These are phyloP conservation scores for Phytophthora syringae DNA, from an alignment of 352 stramenopile genomes.

Conservation along the genomic window DNA sequence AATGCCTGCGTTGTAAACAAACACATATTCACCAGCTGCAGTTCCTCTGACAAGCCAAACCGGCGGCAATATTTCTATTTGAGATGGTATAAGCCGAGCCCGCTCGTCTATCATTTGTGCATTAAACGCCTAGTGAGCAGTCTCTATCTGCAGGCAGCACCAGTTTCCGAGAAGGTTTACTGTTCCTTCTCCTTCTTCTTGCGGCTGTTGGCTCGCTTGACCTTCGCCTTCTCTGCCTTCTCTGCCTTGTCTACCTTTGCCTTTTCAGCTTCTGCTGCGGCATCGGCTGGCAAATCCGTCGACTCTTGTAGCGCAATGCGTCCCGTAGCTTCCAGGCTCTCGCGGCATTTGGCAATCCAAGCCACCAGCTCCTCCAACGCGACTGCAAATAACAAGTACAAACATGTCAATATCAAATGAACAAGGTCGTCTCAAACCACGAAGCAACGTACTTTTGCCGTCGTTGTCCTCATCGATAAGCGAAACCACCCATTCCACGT, in stretches of 20 bases:
- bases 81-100: conserved; percentile 6
- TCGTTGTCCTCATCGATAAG: conserved; percentile 94
- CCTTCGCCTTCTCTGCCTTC: conserved; percentile 57
- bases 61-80: conserved; percentile 31
- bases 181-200: conserved; percentile 66
- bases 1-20: no score
- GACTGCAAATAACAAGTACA: conserved; percentile 64
- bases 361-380: conserved; percentile 92
- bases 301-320: conserved; percentile 68
- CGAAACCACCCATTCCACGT: conserved; percentile 95
- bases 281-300: conserved; percentile 31
- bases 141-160: conserved; percentile 18
- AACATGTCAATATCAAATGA: conserved; percentile 22
- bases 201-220: conserved; percentile 74
- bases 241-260: conserved; percentile 37
- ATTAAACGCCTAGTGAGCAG: not conserved
- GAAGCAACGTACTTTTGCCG: conserved; percentile 74
- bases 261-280: conserved; percentile 39
- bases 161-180: conserved; percentile 15
- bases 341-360: conserved; percentile 89
- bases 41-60: conserved; percentile 16
- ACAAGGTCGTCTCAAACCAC: not conserved
- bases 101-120: conserved; percentile 1
- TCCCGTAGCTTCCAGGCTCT: conserved; percentile 87
- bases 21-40: not conserved